A percentile compares a stretch with the other conserved stretches of the same genome.
Conservation (phyloP, 78 protist genomes). For the Bodo saltans region DNA sequence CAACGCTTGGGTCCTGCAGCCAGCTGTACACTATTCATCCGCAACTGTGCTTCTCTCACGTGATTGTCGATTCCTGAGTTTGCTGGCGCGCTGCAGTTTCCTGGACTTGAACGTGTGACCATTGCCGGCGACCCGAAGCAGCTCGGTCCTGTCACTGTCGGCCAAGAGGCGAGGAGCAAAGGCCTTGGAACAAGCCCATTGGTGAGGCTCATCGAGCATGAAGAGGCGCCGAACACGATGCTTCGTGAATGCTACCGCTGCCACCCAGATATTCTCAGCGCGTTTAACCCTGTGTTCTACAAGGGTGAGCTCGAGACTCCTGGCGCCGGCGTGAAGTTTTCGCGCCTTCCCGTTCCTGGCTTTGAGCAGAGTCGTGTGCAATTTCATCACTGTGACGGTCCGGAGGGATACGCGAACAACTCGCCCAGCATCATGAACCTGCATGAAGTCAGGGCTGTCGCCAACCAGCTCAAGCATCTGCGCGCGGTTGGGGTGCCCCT, state of each 20-base stretch:
- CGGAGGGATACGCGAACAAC: neutral
- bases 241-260: neutral
- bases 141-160: neutral
- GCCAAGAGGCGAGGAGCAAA: neutral
- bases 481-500: too few species aligned
- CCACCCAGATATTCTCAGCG: neutral
- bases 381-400: neutral
- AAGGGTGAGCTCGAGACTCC: neutral
- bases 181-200: neutral
- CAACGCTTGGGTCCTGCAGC: neutral
- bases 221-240: neutral
- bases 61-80: slow-evolving; percentile 21
- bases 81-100: neutral
- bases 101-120: neutral
- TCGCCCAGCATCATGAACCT: neutral
- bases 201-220: neutral
- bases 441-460: neutral
- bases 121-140: slow-evolving; percentile 13
- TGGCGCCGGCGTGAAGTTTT: neutral
- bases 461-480: neutral
- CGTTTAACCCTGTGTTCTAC: neutral
- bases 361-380: too few species aligned
- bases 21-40: neutral
- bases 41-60: slow-evolving; percentile 5
- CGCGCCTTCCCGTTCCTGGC: too few species aligned